Conservation (phyloP, 2,329 filamentous ascomycete genomes). For the Alternaria infectoria region DNA sequence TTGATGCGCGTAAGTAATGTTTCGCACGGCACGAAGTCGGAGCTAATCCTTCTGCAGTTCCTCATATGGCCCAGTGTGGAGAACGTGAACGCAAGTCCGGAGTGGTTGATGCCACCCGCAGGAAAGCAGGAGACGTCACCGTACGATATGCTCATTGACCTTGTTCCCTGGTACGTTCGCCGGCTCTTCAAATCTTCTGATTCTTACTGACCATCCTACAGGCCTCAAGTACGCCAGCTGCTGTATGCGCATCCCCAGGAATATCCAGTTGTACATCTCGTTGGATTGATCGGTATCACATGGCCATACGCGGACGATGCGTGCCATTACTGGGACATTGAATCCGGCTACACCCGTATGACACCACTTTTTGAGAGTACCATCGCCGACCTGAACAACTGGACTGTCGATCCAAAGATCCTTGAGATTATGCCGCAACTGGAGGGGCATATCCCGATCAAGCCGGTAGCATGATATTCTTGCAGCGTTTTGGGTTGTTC, state of each 20-base stretch:
- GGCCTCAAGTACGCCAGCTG: conserved; percentile 43
- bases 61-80: conserved; percentile 47
- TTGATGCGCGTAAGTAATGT: conserved; percentile 42
- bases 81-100: conserved; percentile 43
- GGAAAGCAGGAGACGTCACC: conserved; percentile 38
- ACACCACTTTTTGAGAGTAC: conserved; percentile 43
- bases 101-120: conserved; percentile 42
- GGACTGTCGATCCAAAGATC: conserved; percentile 44
- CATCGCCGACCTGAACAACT: conserved; percentile 40
- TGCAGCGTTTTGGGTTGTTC: neutral
- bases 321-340: conserved; percentile 48
- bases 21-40: neutral
- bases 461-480: conserved; percentile 15
- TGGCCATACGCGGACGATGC: conserved; percentile 47
- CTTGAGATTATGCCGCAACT: conserved; percentile 43
- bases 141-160: conserved; percentile 43
- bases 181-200: neutral
- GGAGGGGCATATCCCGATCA: conserved; percentile 37
- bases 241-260: conserved; percentile 43
- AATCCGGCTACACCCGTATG: conserved; percentile 41
- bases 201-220: conserved; percentile 23
- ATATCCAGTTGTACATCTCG: conserved; percentile 32
- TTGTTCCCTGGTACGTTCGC: conserved; percentile 42
- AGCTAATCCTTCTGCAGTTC: conserved; percentile 33
- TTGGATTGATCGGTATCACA: conserved; percentile 37